phyloP scores from a whole-genome alignment of 2,329 filamentous ascomycete species.

The Monilinia vaccinii-corymbosi region DNA sequence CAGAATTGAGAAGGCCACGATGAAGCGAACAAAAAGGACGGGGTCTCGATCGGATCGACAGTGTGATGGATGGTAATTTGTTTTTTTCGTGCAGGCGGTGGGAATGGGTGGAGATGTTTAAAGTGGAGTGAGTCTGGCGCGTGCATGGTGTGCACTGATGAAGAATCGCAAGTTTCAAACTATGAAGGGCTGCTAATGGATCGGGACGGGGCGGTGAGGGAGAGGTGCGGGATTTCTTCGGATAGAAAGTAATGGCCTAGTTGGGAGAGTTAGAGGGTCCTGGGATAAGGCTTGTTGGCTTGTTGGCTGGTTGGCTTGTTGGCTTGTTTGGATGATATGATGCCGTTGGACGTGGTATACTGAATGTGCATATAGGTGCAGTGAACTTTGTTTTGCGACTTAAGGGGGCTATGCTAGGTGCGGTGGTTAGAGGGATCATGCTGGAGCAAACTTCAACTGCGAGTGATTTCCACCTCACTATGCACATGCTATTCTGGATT shows the following conservation, averaged over 20 bases:
- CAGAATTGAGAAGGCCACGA: not conserved
- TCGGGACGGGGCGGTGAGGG: not conserved
- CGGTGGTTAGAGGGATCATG: not conserved
- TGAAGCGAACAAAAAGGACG: not conserved
- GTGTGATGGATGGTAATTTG: not conserved
- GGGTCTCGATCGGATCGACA: conserved; percentile 1
- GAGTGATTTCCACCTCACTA: not conserved
- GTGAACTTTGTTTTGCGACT: not conserved
- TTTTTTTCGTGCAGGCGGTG: not conserved
- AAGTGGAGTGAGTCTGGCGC: not conserved
- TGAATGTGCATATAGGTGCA: not conserved
- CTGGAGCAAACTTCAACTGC: not conserved
- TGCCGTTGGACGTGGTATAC: too few relatives aligned
- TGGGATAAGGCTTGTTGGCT: not conserved
- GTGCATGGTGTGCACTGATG: not conserved
- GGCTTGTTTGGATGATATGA: not conserved
- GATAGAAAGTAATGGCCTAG: not conserved
- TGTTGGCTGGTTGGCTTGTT: not conserved
- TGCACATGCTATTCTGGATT: not conserved
- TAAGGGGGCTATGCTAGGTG: not conserved
- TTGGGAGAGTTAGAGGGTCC: not conserved
- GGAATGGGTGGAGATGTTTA: not conserved
- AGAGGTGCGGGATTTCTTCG: not conserved
- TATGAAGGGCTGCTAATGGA: not conserved
- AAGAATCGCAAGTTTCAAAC: not conserved